phyloP scores from a whole-genome alignment of 2,329 filamentous ascomycete genomes.

The Endothia cerciana region DNA sequence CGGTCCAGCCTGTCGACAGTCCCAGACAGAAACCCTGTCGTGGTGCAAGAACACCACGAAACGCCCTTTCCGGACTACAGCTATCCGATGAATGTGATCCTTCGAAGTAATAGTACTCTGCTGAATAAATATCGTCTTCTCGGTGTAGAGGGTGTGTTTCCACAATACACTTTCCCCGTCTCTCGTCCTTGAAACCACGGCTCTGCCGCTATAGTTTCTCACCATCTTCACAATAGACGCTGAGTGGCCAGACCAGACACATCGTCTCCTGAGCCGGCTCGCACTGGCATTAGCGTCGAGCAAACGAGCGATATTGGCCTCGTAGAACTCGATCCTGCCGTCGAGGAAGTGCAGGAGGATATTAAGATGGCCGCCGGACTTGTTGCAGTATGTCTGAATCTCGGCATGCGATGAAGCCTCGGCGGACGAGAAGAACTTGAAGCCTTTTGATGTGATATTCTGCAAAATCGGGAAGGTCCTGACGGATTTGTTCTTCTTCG shows the following conservation, averaged over 20 bases:
- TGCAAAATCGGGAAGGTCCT: conserved; percentile 88
- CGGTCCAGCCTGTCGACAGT: conserved; percentile 66
- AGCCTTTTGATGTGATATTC: conserved; percentile 59
- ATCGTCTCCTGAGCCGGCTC: conserved; percentile 62
- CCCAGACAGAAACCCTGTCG: conserved; percentile 75
- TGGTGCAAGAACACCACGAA: conserved; percentile 83
- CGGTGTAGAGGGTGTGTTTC: conserved; percentile 64
- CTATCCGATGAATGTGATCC: conserved; percentile 79
- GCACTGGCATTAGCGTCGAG: conserved; percentile 72
- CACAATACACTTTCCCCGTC: conserved; percentile 82
- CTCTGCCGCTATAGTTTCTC: conserved; percentile 78
- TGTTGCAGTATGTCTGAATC: conserved; percentile 73
- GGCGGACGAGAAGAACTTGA: conserved; percentile 49
- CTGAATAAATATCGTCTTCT: conserved; percentile 60
- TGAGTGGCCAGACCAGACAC: conserved; percentile 84
- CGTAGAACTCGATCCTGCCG: conserved; percentile 81
- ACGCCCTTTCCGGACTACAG: conserved; percentile 74
- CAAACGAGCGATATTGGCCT: conserved; percentile 76
- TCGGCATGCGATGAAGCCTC: conserved; percentile 58
- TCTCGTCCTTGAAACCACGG: conserved; percentile 79
- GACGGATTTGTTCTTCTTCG: conserved; percentile 48
- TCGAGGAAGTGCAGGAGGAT: conserved; percentile 84
- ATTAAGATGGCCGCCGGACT: conserved; percentile 65
- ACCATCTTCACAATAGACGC: conserved; percentile 82
- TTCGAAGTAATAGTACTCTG: conserved; percentile 70